Evolutionary conservation across 192 early-diverging fungal genomes (phyloP), one percentile per base, ranked within the genome.

Genomic region (Allomyces macrogynus): DNA sequence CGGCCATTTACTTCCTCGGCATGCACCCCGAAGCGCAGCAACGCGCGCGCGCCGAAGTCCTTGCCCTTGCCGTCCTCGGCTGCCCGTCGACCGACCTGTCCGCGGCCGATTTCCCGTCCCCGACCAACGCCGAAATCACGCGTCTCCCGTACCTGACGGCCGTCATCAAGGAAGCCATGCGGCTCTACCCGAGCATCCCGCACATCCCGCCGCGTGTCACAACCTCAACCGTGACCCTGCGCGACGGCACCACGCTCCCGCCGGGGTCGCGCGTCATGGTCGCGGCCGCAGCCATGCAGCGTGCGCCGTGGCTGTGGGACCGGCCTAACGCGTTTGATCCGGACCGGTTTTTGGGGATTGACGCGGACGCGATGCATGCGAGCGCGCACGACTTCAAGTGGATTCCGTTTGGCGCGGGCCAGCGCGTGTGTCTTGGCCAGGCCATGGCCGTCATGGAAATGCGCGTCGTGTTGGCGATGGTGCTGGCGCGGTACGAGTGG

Each of bases 381-480:
- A 4, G 72, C 74, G 60, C 75, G 74, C n/a, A 65, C 63, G 14
- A 77, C 77, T 70, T 63, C 68, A 12, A 75, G 75, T 5, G 78
- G 78, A 66, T 79, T 10, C 76, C 83, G 24, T 84, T 84, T 64
- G 74, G 78, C 68, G 74, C 68, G 54, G 83, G 81, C 23, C 66
- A 69, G 32, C 78, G 77, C 54, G 70, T 77, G 63, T 85, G 84
- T 67, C 72, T 83, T 27, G 82, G 82, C 16, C 65, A 71, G 72
- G 76, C 79, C 63, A 83, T 86, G 64, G 72, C 75, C 1, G 68
- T 86, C 60, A 72, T 79, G 23, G 80, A 79, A 42, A 79, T 82
- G 74, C 77, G 77, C 61, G 73, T 86, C 25, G 60, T 78, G 27
- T 65, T 84, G 24, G 71, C 77, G 14, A 73, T 80, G 73, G 63